Percentiles rank a stretch among this genome's conserved stretches.
Conservation (phyloP, 1,284 basidiomycete genomes). For the Melanopsichium pennsylvanicum region DNA sequence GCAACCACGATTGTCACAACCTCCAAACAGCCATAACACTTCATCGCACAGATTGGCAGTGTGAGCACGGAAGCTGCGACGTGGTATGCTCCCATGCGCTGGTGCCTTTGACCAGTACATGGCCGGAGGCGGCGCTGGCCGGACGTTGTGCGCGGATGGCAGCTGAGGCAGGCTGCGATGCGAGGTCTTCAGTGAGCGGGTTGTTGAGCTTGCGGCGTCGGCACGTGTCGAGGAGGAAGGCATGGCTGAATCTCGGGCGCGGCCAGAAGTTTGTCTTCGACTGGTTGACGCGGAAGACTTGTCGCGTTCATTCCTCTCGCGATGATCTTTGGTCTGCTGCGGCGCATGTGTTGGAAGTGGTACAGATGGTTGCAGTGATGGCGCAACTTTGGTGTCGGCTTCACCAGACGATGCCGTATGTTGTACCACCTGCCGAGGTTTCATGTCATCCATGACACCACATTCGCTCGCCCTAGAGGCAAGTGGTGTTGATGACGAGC, state of each 20-base stretch:
- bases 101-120: slow-evolving; percentile 90
- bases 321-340: slow-evolving; percentile 12
- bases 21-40: slow-evolving; percentile 85
- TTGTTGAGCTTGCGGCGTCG: slow-evolving; percentile 4
- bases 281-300: slow-evolving; percentile 5
- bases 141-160: slow-evolving; percentile 45
- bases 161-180: slow-evolving; percentile 43
- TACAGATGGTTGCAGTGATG: not conserved
- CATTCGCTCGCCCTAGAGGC: slow-evolving; percentile 6
- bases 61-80: slow-evolving; percentile 80
- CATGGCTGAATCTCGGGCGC: slow-evolving; percentile 9
- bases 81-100: slow-evolving; percentile 78
- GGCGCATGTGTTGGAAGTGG: not conserved
- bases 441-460: not conserved
- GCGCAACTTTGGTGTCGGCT: not conserved
- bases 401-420: not conserved
- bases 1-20: slow-evolving; percentile 80
- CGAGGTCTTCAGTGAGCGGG: slow-evolving; percentile 25
- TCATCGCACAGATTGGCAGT: slow-evolving; percentile 83
- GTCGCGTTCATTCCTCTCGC: slow-evolving; percentile 12
- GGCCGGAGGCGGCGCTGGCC: slow-evolving; percentile 55
- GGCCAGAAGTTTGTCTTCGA: slow-evolving; percentile 10
- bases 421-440: no score
- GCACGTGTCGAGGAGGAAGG: slow-evolving; percentile 10
- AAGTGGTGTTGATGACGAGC: slow-evolving; percentile 5